A percentile compares a stretch with the other conserved stretches of the same genome.
phyloP scores from a whole-genome alignment of 148 eudicot genomes.

The Amaranthus hypochondriacus region DNA sequence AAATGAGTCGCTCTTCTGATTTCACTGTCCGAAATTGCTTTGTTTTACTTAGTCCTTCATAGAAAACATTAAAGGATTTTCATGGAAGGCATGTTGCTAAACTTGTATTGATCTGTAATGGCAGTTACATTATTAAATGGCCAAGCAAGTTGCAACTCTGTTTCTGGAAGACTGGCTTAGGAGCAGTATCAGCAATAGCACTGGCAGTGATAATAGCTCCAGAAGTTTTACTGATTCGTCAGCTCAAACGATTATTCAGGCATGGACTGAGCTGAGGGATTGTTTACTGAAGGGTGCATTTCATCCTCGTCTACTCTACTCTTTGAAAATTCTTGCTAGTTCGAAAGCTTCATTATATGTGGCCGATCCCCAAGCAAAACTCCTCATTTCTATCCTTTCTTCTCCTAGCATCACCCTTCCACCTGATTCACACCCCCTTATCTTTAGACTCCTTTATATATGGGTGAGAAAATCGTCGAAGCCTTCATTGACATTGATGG shows the following conservation, averaged over 20 bases:
- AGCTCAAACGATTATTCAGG: constrained; percentile 75
- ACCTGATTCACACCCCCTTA: constrained; percentile 57
- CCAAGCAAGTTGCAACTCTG: constrained; percentile 47
- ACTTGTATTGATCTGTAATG: not conserved
- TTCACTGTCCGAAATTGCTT: not conserved
- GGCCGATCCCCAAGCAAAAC: constrained; percentile 95
- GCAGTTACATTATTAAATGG: constrained; percentile 38
- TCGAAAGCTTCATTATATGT: constrained; percentile 64
- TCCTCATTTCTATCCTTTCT: constrained; percentile 66
- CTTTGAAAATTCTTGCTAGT: constrained; percentile 48
- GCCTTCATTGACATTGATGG: constrained; percentile 50
- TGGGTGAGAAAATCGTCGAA: constrained; percentile 85
- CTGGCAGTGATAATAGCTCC: constrained; percentile 23
- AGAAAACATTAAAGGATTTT: not conserved
- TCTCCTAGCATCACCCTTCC: constrained; percentile 45
- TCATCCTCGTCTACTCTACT: constrained; percentile 39
- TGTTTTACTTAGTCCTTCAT: not conserved
- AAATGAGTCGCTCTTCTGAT: not conserved
- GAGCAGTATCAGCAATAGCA: constrained; percentile 30
- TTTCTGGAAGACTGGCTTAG: constrained; percentile 91
- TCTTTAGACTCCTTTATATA: constrained; percentile 75
- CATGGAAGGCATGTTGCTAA: not conserved
- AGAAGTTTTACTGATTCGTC: constrained; percentile 38
- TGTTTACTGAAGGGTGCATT: constrained; percentile 50
- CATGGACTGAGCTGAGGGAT: constrained; percentile 88